These are phyloP conservation scores for Phytophthora tentaculata DNA, from an alignment of 352 stramenopile genomes.

Conservation along the genomic window DNA sequence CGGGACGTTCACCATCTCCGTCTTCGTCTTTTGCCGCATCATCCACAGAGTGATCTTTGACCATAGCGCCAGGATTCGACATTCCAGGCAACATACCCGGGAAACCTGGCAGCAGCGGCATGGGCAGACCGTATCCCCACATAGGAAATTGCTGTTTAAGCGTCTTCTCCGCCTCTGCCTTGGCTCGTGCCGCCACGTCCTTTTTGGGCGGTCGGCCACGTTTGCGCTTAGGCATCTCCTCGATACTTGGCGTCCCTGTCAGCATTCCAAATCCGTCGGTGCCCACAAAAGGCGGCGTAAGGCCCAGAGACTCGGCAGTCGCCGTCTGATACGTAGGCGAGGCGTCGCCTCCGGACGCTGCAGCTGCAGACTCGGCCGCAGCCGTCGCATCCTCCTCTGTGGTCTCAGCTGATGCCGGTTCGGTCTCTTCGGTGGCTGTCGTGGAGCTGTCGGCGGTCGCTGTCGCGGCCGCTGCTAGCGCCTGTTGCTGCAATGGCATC, in stretches of 20 bases:
- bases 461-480: constrained; percentile 12
- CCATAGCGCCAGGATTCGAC: constrained; percentile 38
- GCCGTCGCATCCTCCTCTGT: constrained; percentile 7
- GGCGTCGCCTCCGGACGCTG: constrained; percentile 17
- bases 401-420: constrained; percentile 3
- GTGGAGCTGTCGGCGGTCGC: neutral
- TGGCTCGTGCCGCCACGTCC: constrained; percentile 55
- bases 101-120: constrained; percentile 58
- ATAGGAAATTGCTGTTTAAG: constrained; percentile 75
- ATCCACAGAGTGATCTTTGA: constrained; percentile 39
- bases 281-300: constrained; percentile 32
- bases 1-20: constrained; percentile 25
- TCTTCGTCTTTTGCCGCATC: constrained; percentile 43
- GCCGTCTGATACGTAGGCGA: constrained; percentile 33
- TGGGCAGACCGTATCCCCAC: constrained; percentile 65
- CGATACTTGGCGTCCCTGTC: constrained; percentile 30
- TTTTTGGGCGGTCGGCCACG: constrained; percentile 75
- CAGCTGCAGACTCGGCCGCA: neutral
- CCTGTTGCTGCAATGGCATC: constrained; percentile 60
- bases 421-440: constrained; percentile 9
- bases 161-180: constrained; percentile 57
- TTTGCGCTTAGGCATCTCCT: constrained; percentile 72
- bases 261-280: constrained; percentile 46
- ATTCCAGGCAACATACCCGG: constrained; percentile 41
- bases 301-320: constrained; percentile 31